Evolutionary conservation across 495 filamentous ascomycete genomes (phyloP).

Genomic region (Podospora pseudopauciseta): DNA sequence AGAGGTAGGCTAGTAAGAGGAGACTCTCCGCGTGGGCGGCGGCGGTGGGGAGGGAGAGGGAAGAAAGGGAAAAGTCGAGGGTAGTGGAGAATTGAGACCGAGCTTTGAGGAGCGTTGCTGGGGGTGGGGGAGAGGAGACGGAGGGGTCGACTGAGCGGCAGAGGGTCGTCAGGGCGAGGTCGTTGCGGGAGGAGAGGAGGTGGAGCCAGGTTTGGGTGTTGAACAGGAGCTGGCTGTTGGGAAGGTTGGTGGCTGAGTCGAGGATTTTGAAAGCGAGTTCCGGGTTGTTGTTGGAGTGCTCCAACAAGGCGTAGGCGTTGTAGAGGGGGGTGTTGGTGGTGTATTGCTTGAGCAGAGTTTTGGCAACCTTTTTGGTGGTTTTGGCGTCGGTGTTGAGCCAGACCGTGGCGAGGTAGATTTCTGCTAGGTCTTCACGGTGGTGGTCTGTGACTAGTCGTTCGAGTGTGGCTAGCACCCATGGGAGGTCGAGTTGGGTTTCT

Average conservation of each 20-base stretch:
- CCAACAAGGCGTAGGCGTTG: conserved; percentile 72
- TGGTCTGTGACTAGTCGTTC: conserved; percentile 48
- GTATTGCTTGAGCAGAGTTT: conserved; percentile 63
- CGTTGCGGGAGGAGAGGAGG: conserved; percentile 46
- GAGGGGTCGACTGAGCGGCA: conserved; percentile 30
- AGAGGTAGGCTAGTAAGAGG: conserved; percentile 62
- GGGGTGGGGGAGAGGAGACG: conserved; percentile 17
- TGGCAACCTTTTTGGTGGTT: conserved; percentile 67
- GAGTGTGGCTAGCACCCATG: conserved; percentile 54
- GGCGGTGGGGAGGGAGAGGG: conserved; percentile 42
- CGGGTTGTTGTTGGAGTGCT: conserved; percentile 55
- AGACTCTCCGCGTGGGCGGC: conserved; percentile 57
- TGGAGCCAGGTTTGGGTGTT: conserved; percentile 70
- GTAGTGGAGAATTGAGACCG: conserved; percentile 53
- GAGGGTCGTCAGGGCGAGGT: conserved; percentile 27
- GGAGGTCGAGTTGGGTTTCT: conserved; percentile 31
- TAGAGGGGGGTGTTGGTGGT: conserved; percentile 66
- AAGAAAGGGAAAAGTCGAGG: conserved; percentile 55
- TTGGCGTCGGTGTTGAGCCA: conserved; percentile 50
- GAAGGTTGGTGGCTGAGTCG: conserved; percentile 46
- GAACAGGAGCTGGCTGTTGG: conserved; percentile 56
- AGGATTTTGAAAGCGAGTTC: conserved; percentile 62
- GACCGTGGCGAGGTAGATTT: conserved; percentile 70
- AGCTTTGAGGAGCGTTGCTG: conserved; percentile 48
- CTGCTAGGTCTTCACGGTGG: conserved; percentile 54